Evolutionary conservation across 768 basidiomycete species (phyloP), one percentile per base, ranked within the genome.

Genomic region (Amanita brunnescens): DNA sequence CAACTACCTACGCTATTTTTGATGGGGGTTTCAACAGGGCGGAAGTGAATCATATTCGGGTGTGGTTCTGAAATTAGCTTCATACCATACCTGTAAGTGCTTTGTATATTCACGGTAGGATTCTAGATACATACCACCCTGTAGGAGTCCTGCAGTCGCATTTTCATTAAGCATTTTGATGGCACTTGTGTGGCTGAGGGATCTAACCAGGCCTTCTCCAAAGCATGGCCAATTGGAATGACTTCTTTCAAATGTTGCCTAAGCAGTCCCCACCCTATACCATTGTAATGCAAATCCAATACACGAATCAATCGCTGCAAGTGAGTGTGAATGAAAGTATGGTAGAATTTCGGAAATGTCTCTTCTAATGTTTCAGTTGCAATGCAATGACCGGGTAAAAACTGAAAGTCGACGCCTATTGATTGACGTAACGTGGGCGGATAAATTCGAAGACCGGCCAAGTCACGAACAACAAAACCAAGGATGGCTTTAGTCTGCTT

Each of bases 281-380:
- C 79, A 58, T 75, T 70, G 50, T 69, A 64, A 57, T 81, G 79
- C 55, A 79, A 59, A 3, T 70, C 74, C 16, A 81, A 70, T 6
- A 80, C 62, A 23, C 79, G 70, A 18, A 77, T 77, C 26, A 81
- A 60, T 16, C 79, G 73, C 60, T 81, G 79, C 18, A 80, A 64
- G 54, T 81, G 79, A 61, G 78, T 80, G 59, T 80, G 78, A 14
- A 81, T 66, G 45, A 80, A 74, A 1, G 78, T 80, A 59, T 80
- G 78, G 56, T 81, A 80, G 58, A 80, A 75, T 55, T 78, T 79
- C 8, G 75, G 72, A 46, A 74, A 79, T 1, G 70, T 74, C 52
- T 80, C 78, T 53, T 76, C 72, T 16, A 76, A 54, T 1, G 74
- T 70, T 32, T 63, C 55, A 0, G 77, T 75, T 13, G 70, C 71